phyloP scores from a whole-genome alignment of 2,329 filamentous ascomycete species.

The Colletotrichum aenigma region DNA sequence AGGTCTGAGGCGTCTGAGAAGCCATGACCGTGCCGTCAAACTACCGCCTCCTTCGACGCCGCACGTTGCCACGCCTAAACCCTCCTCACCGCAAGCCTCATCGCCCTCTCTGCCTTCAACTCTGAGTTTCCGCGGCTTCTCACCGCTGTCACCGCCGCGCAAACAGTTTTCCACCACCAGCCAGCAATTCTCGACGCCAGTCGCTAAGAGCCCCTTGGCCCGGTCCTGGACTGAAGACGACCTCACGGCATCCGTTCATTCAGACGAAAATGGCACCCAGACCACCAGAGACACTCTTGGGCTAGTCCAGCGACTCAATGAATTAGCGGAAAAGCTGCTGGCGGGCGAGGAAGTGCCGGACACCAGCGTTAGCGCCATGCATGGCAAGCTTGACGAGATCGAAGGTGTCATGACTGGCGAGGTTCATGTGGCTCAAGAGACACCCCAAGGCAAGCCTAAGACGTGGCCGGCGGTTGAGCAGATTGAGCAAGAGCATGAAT shows the following conservation, averaged over 20 bases:
- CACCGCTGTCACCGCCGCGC: slow-evolving; percentile 33
- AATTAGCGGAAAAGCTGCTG: slow-evolving; percentile 42
- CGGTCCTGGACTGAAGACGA: slow-evolving; percentile 21
- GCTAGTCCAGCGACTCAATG: slow-evolving; percentile 38
- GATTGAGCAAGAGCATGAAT: slow-evolving; percentile 21
- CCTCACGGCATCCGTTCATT: slow-evolving; percentile 14
- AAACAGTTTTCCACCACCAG: slow-evolving; percentile 29
- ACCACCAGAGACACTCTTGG: slow-evolving; percentile 45
- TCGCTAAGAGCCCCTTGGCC: slow-evolving; percentile 20
- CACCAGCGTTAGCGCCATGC: slow-evolving; percentile 31
- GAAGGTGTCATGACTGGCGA: slow-evolving; percentile 30
- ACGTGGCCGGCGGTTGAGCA: slow-evolving; percentile 19
- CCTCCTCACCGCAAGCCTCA: slow-evolving; percentile 24
- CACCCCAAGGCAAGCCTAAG: slow-evolving; percentile 18
- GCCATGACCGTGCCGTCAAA: slow-evolving; percentile 1
- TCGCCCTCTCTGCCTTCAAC: slow-evolving; percentile 25
- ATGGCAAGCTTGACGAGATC: slow-evolving; percentile 39
- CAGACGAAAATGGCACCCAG: slow-evolving; percentile 13
- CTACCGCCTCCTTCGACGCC: not conserved
- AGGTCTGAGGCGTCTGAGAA: slow-evolving; percentile 7
- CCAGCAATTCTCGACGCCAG: slow-evolving; percentile 28
- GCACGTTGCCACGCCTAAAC: not conserved
- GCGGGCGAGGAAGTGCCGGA: slow-evolving; percentile 37
- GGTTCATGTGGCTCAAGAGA: not conserved
- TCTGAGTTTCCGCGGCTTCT: slow-evolving; percentile 32